These are phyloP conservation scores for Tuber aestivum DNA, from an alignment of 495 filamentous ascomycete genomes.

Conservation along the genomic window DNA sequence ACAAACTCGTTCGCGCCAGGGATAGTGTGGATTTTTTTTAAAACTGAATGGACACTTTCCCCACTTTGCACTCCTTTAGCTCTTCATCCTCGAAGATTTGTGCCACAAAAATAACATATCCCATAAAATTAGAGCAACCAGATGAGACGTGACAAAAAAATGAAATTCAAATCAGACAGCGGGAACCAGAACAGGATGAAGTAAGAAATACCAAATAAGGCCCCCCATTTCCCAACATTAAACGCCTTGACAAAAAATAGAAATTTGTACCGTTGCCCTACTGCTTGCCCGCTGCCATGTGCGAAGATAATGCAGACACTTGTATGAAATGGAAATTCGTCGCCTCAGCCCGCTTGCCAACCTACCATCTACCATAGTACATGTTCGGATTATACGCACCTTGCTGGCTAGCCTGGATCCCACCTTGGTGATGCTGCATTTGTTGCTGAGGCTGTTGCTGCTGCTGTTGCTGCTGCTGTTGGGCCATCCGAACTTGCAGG, in stretches of 20 bases:
- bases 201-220: constrained; percentile 26
- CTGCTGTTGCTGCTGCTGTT: constrained; percentile 55
- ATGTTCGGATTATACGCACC: constrained; percentile 92
- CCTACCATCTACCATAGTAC: constrained; percentile 64
- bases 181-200: constrained; percentile 33
- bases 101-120: neutral
- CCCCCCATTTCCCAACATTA: constrained; percentile 42
- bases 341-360: constrained; percentile 24
- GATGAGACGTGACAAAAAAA: constrained; percentile 37
- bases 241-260: constrained; percentile 40
- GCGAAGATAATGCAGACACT: constrained; percentile 4
- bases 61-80: neutral
- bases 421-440: constrained; percentile 50
- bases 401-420: constrained; percentile 79
- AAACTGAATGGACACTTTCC: neutral
- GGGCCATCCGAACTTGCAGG: constrained; percentile 73
- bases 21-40: neutral
- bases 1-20: neutral
- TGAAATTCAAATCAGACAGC: constrained; percentile 41
- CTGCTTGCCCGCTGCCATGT: constrained; percentile 23
- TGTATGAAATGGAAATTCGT: constrained; percentile 28
- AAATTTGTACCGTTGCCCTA: constrained; percentile 16
- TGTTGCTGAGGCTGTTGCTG: constrained; percentile 57
- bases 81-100: neutral
- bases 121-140: neutral